phyloP scores from a whole-genome alignment of 768 basidiomycete genomes.

The Coprinopsis strossmayeri region DNA sequence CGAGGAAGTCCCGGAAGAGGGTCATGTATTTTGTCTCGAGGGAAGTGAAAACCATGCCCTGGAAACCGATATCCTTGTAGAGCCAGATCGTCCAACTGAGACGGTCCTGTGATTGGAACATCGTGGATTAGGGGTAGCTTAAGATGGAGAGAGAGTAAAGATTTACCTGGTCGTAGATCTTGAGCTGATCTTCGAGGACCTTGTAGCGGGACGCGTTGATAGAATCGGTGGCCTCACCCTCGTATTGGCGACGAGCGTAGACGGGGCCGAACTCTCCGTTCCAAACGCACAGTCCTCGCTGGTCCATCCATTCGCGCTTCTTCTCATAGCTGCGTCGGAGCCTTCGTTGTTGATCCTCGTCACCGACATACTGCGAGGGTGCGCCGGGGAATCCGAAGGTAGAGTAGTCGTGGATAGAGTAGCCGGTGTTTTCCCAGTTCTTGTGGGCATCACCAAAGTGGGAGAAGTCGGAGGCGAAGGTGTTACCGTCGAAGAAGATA shows the following conservation, averaged over 20 bases:
- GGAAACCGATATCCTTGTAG: slow-evolving; percentile 83
- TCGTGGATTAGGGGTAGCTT: background rate
- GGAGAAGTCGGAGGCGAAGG: slow-evolving; percentile 74
- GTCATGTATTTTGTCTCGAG: slow-evolving; percentile 65
- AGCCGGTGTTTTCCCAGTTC: slow-evolving; percentile 66
- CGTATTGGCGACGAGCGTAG: slow-evolving; percentile 58
- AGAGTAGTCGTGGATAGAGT: slow-evolving; percentile 76
- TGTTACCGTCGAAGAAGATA: slow-evolving; percentile 82
- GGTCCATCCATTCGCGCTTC: slow-evolving; percentile 76
- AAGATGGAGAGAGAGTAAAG: background rate
- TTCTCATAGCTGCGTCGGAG: slow-evolving; percentile 57
- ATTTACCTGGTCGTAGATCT: slow-evolving; percentile 57
- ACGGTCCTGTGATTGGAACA: slow-evolving; percentile 39
- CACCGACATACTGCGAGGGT: slow-evolving; percentile 47
- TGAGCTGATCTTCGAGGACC: slow-evolving; percentile 69
- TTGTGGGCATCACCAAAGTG: slow-evolving; percentile 59
- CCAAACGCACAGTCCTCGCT: slow-evolving; percentile 60
- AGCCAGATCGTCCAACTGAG: slow-evolving; percentile 84
- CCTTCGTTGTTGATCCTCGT: slow-evolving; percentile 43
- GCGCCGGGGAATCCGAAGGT: slow-evolving; percentile 65
- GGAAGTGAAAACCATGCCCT: slow-evolving; percentile 77
- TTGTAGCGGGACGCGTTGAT: slow-evolving; percentile 62
- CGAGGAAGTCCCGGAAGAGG: slow-evolving; percentile 61
- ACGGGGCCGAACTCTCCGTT: slow-evolving; percentile 86
- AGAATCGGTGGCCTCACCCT: slow-evolving; percentile 50